Evolutionary conservation across 805 yeast species (phyloP).

Genomic region (Danielozyma ontarioensis): DNA sequence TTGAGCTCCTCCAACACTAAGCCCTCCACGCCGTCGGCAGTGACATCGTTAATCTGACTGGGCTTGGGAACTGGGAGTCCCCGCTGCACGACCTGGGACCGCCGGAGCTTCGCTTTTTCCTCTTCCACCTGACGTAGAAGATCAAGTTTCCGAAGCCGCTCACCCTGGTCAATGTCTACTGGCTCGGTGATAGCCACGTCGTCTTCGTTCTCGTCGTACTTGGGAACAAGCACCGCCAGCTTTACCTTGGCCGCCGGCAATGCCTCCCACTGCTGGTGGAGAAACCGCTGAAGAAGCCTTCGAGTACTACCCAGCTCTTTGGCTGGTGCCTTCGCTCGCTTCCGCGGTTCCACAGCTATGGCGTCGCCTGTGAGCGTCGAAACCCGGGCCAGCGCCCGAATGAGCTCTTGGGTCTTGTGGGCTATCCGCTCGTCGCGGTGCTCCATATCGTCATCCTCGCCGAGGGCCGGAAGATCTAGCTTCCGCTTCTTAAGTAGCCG

Average conservation of each 20-base stretch:
- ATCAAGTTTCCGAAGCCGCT: slow-evolving; percentile 16
- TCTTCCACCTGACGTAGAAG: slow-evolving; percentile 19
- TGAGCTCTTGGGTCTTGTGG: neutral
- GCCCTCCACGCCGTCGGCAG: slow-evolving; percentile 3
- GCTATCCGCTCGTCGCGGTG: neutral
- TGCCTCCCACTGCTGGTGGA: slow-evolving; percentile 3
- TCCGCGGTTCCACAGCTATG: neutral
- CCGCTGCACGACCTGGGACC: slow-evolving; percentile 45
- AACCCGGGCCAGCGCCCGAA: slow-evolving; percentile 8
- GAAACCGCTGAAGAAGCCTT: neutral
- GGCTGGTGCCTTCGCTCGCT: neutral
- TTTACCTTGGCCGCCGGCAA: slow-evolving; percentile 39
- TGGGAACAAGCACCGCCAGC: slow-evolving; percentile 30
- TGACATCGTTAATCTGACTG: slow-evolving; percentile 4
- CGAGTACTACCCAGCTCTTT: slow-evolving; percentile 2
- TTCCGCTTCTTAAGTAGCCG: slow-evolving; percentile 19
- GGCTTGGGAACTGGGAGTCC: slow-evolving; percentile 39
- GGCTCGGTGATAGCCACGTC: slow-evolving; percentile 1
- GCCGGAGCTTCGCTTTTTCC: slow-evolving; percentile 26
- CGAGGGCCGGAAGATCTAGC: slow-evolving; percentile 22
- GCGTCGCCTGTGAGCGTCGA: slow-evolving; percentile 22
- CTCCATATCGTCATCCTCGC: neutral
- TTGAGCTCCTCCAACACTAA: slow-evolving; percentile 26
- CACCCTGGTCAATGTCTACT: slow-evolving; percentile 16
- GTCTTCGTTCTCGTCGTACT: slow-evolving; percentile 17